A percentile compares a stretch with the other conserved stretches of the same genome.
These are phyloP conservation scores for Cercophora sp. DNA, from an alignment of 495 filamentous ascomycete species.

Conservation along the genomic window DNA sequence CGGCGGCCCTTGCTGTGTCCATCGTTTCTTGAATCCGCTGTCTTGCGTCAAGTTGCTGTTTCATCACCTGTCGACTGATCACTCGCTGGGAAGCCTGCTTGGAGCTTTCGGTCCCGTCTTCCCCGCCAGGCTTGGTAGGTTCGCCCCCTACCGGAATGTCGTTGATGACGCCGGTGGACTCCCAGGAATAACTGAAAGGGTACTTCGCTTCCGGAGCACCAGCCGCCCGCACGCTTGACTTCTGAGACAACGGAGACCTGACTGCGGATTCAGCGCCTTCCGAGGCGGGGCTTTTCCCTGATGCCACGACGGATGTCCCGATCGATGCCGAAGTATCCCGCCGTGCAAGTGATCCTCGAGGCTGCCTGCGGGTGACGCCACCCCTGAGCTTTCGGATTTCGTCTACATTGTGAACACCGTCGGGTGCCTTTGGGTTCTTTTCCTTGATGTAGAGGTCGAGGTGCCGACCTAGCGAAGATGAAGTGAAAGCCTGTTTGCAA, in stretches of 20 bases:
- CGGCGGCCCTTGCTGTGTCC: conserved; percentile 74
- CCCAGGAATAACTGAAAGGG: conserved; percentile 58
- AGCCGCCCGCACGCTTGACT: no score
- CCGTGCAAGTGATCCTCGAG: conserved; percentile 54
- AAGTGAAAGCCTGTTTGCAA: conserved; percentile 81
- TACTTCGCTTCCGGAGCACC: conserved; percentile 51
- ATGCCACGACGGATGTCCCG: conserved; percentile 35
- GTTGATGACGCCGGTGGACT: conserved; percentile 78
- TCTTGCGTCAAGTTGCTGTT: conserved; percentile 56
- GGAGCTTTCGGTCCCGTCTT: conserved; percentile 18
- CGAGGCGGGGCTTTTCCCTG: conserved; percentile 28
- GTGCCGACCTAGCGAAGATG: conserved; percentile 87
- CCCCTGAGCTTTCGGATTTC: conserved; percentile 78
- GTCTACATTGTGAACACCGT: conserved; percentile 83
- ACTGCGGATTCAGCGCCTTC: conserved; percentile 27
- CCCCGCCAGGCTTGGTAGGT: conserved; percentile 27
- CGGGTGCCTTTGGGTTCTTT: conserved; percentile 76
- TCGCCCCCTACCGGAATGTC: conserved; percentile 51
- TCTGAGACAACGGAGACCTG: conserved; percentile 30
- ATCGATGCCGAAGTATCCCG: conserved; percentile 47
- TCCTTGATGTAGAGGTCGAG: conserved; percentile 85
- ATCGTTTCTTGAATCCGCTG: conserved; percentile 56
- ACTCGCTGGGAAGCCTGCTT: conserved; percentile 34
- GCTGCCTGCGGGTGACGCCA: conserved; percentile 77
- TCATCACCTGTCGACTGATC: conserved; percentile 43